Evolutionary conservation across 345 rosid genomes (phyloP), one percentile per base, ranked within the genome.

Genomic region (Camelina hispida): DNA sequence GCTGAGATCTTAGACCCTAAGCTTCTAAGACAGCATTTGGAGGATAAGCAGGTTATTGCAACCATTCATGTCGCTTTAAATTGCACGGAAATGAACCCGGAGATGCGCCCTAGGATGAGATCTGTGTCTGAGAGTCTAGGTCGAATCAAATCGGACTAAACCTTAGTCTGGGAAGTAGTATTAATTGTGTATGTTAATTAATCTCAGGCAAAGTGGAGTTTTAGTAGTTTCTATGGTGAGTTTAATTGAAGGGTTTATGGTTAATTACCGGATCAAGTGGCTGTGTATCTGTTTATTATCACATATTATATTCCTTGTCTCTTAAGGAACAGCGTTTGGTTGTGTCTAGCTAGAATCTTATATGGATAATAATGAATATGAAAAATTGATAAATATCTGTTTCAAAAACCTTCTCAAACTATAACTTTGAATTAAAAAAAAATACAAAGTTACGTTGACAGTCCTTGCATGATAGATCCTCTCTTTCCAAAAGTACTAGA

Each of bases 91-190:
- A 72, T 66, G 3, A 96, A 92, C 54, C 93, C 96, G 1, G 97
- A 95, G 74, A 15, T 87, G 53, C 90, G 99, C 32, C 97, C 97
- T 2, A 82, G 91, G 80, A 95, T 95, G 97, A 89, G 91, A 84
- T 87, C 66, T 15, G 90, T 95, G 40, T 88, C 94, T 0, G 96
- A 92, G 75, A 92, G 85, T 77, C 85, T 94, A 18, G 90, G 89
- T 30, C 83, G 87, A 82, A 78, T 94, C 53, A 85, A 96, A 46
- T 54, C 18, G 17, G 57, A 61, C 3, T 76, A 61, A 68, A 28
- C 44, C 58, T 14, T 67, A 60, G 7, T 35, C 14, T 2, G 6
- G 23, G 4, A 48, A 23, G 30, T 28, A 7, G 12, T 22, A 52
- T 5, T 23, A 42, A 14, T 6, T 64, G 9, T 56, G 52, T 56